These are phyloP conservation scores for Xanthoconium stramineum DNA, from an alignment of 768 basidiomycete genomes.

Conservation along the genomic window DNA sequence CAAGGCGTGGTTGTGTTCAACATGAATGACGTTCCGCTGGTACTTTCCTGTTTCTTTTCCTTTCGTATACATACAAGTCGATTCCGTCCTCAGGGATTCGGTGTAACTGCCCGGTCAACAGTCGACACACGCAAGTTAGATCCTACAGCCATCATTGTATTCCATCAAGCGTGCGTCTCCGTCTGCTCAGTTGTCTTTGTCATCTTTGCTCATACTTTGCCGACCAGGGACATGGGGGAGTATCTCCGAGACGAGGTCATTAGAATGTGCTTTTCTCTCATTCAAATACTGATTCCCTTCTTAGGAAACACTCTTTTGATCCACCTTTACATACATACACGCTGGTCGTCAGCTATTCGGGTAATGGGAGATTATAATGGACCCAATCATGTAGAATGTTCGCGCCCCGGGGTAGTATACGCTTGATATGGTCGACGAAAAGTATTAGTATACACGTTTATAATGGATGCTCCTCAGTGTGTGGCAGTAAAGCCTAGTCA, in stretches of 20 bases:
- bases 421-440: background rate
- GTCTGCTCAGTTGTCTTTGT: background rate
- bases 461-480: too few relatives aligned
- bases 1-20: conserved; percentile 96
- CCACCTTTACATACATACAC: background rate
- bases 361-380: conserved; percentile 17
- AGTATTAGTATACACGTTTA: background rate
- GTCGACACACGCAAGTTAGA: conserved; percentile 96
- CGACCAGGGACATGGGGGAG: conserved; percentile 88
- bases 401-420: conserved; percentile 27
- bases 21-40: conserved; percentile 93
- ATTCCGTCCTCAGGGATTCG: conserved; percentile 71
- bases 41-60: conserved; percentile 32
- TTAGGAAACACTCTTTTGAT: conserved; percentile 78
- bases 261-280: background rate
- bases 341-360: conserved; percentile 10
- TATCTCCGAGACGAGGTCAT: conserved; percentile 93
- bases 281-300: conserved; percentile 13
- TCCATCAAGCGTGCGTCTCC: conserved; percentile 83
- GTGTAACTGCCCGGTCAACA: conserved; percentile 94
- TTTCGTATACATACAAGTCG: conserved; percentile 3
- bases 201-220: conserved; percentile 4
- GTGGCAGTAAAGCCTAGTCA: background rate
- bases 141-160: conserved; percentile 95
- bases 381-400: conserved; percentile 6